Evolutionary conservation across 2,329 filamentous ascomycete species (phyloP), one percentile per base, ranked within the genome.

Genomic region (Uncinocarpus reesii): DNA sequence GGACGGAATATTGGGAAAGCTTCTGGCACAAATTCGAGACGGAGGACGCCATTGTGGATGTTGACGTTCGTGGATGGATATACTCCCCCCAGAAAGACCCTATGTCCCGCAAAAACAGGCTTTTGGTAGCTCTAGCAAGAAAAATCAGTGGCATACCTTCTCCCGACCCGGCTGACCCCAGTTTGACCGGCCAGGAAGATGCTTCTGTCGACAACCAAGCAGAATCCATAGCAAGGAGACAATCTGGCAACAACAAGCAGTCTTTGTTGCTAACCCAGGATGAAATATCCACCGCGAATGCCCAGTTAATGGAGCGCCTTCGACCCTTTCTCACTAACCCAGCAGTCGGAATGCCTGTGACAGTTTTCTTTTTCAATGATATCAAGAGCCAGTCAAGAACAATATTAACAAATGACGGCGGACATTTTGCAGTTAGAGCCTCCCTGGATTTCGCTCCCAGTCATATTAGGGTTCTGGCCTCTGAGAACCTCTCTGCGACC

Each of bases 11-110:
- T 62, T 90, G 84, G 82, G 78, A 76, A 35, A 71, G 79, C 47
- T 80, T 90, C 59, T 94, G 86, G 84, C 80, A 89, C 49, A 77
- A 77, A 52, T 77, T 83, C 46, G 84, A 94, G 62, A 82, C 90
- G 51, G 81, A 88, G 58, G 84, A 84, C 62, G 87, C 89, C 0
- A 73, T 95, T 3, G 85, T 95, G 1, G 90, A 96, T 61, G 86
- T 96, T 4, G 90, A 98, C 63, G 86, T 98, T 20, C 78, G 90
- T 56, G 92, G 92, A 11, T 98, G 93, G 92, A 78, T 96, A 44
- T 98, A 95, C 65, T 80, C 81, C 32, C 90, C 90, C 15, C 86
- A 90, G 59, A 77, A 76, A 55, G 88, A 87, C 0, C 88, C 86
- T 3, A 81, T 95, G 77, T 90, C 79, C 21, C 78, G 89, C 56